Evolutionary conservation across 371 early-diverging fungal species (phyloP).

Genomic region (Rhizopus sp.): DNA sequence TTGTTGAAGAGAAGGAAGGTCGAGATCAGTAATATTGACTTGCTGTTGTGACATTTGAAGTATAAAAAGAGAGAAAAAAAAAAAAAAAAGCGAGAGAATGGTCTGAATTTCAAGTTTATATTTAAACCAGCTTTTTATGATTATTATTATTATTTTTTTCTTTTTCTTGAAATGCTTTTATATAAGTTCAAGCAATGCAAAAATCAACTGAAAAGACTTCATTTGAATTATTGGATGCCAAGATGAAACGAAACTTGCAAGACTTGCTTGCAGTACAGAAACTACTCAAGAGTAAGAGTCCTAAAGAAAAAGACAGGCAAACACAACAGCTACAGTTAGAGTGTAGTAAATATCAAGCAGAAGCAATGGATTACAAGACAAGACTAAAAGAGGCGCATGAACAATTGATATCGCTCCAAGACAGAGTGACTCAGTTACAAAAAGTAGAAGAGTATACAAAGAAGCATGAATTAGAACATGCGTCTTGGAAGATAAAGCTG

Average conservation of each 20-base stretch:
- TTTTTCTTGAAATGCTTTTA: background rate
- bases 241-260: background rate
- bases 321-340: background rate
- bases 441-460: background rate
- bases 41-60: slow-evolving; percentile 38
- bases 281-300: background rate
- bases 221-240: background rate
- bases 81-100: background rate
- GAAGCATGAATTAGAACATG: background rate
- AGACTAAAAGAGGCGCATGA: background rate
- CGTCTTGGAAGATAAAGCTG: background rate
- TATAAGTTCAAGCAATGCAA: background rate
- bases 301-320: background rate
- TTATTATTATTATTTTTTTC: slow-evolving; percentile 1
- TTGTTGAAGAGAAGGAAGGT: slow-evolving; percentile 80
- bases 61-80: background rate
- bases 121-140: slow-evolving; percentile 14
- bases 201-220: background rate
- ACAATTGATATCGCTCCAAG: background rate
- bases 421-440: background rate
- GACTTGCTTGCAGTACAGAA: background rate
- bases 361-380: background rate
- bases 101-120: slow-evolving; percentile 10
- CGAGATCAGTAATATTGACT: slow-evolving; percentile 83
- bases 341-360: background rate